Percentiles rank a stretch among this genome's conserved stretches.
Evolutionary conservation across 169 alveolate genomes (phyloP).

Genomic region (Plasmodium coatneyi): DNA sequence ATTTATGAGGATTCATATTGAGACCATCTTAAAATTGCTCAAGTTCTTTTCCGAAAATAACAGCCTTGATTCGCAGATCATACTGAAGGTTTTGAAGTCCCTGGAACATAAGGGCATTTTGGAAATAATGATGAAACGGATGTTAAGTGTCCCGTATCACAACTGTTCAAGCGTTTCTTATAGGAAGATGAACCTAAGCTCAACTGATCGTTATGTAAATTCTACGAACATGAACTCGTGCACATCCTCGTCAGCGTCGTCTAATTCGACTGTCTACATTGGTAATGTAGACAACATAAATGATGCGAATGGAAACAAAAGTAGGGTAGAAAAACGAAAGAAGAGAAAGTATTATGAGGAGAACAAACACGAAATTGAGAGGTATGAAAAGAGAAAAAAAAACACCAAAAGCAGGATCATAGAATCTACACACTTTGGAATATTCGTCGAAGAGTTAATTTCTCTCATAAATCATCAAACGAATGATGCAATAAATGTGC

Average conservation of each 20-base stretch:
- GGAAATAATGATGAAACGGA: conserved; percentile 73
- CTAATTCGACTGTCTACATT: conserved; percentile 32
- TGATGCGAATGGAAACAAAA: background rate
- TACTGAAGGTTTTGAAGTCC: conserved; percentile 42
- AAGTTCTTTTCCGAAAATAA: conserved; percentile 63
- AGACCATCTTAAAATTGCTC: conserved; percentile 58
- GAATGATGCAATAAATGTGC: conserved; percentile 50
- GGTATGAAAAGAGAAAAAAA: conserved; percentile 69
- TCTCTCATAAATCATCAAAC: conserved; percentile 45
- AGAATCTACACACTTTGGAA: conserved; percentile 71
- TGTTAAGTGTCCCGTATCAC: conserved; percentile 57
- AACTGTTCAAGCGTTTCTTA: background rate
- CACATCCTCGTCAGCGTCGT: conserved; percentile 39
- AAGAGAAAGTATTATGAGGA: conserved; percentile 64
- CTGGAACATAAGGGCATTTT: conserved; percentile 73
- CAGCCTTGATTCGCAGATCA: conserved; percentile 60
- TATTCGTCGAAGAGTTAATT: conserved; percentile 72
- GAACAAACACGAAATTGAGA: conserved; percentile 66
- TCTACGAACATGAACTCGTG: conserved; percentile 21
- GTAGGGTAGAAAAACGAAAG: conserved; percentile 52
- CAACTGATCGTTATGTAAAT: background rate
- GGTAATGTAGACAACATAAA: conserved; percentile 12
- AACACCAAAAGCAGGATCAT: conserved; percentile 51
- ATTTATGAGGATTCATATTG: conserved; percentile 59
- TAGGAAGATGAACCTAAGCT: background rate